These are phyloP conservation scores for Chrysoporthe cubensis DNA, from an alignment of 2,329 filamentous ascomycete species.

Conservation along the genomic window DNA sequence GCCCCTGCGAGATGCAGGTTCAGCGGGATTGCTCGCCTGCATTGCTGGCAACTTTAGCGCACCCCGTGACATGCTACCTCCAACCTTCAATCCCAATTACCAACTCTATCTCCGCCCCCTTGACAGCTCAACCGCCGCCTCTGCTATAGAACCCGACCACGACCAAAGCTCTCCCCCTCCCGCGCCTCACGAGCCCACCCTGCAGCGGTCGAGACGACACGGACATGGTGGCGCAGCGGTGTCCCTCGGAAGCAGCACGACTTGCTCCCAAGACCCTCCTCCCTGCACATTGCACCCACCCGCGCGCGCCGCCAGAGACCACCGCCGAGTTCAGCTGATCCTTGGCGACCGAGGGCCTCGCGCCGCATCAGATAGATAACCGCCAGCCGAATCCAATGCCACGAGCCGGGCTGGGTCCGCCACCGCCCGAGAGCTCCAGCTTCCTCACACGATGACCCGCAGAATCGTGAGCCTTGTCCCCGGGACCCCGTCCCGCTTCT, in stretches of 20 bases:
- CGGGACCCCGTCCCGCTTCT: background rate
- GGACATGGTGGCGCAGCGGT: slow-evolving; percentile 28
- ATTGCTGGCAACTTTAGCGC: slow-evolving; percentile 15
- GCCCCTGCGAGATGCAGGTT: slow-evolving; percentile 6
- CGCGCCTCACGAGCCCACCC: background rate
- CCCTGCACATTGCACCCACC: background rate
- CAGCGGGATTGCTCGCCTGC: slow-evolving; percentile 8
- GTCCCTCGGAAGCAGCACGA: slow-evolving; percentile 27
- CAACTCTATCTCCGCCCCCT: background rate
- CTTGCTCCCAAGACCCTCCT: slow-evolving; percentile 21
- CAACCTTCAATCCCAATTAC: background rate
- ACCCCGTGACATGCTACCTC: slow-evolving; percentile 3
- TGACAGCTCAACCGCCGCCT: background rate
- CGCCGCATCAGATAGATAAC: slow-evolving; percentile 18
- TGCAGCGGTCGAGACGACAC: background rate
- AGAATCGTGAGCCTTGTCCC: slow-evolving; percentile 25
- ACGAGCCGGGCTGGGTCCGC: slow-evolving; percentile 26
- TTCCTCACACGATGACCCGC: slow-evolving; percentile 26
- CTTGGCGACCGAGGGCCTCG: background rate
- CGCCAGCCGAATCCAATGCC: slow-evolving; percentile 19
- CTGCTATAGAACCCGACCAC: background rate
- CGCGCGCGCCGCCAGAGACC: background rate
- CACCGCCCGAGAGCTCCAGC: slow-evolving; percentile 21
- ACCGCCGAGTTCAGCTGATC: background rate
- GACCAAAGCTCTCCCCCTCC: background rate